These are phyloP conservation scores for Mycena haematopus DNA, from an alignment of 768 basidiomycete species.

Conservation along the genomic window DNA sequence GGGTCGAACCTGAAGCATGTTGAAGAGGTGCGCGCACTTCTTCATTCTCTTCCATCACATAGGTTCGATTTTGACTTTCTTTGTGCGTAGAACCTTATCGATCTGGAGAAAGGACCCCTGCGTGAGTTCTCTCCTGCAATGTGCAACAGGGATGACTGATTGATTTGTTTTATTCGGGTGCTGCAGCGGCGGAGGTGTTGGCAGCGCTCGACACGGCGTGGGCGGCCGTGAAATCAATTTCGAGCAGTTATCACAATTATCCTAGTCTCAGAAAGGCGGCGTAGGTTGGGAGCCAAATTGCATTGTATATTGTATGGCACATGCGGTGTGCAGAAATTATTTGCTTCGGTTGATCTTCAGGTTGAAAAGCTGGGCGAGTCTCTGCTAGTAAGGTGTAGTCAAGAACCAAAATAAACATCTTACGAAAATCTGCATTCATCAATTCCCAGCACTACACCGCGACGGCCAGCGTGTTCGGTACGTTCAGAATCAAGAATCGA, in stretches of 20 bases:
- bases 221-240: slow-evolving; percentile 46
- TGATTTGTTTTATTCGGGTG: neutral
- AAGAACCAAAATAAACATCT: no score
- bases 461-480: no score
- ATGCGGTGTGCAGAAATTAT: no score
- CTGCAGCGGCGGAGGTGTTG: slow-evolving; percentile 57
- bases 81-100: slow-evolving; percentile 49
- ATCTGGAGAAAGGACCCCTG: slow-evolving; percentile 64
- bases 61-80: neutral
- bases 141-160: no score
- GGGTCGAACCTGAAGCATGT: slow-evolving; percentile 64
- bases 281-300: no score
- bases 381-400: no score
- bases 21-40: slow-evolving; percentile 44
- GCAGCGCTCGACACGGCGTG: slow-evolving; percentile 59
- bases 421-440: no score
- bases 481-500: slow-evolving; percentile 41
- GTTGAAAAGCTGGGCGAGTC: no score
- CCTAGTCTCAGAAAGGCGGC: no score
- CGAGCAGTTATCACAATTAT: slow-evolving; percentile 49
- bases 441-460: no score
- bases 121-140: slow-evolving; percentile 39
- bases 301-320: no score
- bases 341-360: no score
- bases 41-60: neutral